Base-by-base conservation (phyloP, 495 filamentous ascomycete species). In the Trichodelitschia bisporula region DNA sequence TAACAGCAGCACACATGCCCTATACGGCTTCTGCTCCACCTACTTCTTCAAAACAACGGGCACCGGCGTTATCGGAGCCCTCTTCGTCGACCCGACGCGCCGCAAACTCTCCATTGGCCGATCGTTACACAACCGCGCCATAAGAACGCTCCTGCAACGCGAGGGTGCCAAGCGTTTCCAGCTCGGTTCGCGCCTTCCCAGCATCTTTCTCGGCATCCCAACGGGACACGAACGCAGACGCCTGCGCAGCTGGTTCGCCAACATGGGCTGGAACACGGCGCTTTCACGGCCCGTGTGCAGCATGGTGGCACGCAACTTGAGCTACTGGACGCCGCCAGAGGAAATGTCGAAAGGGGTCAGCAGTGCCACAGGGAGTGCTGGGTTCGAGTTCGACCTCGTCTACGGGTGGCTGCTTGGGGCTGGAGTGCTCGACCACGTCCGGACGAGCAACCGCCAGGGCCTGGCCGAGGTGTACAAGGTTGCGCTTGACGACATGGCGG, bases 21-120 rank as follows among this genome's bases (percentile, higher is more conserved):
- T 91, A 5, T 89, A 84, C 47, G 80, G 80, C 15, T 91, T 91
- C 48, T 79, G 76, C 45, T 69, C 77, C 0, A 89, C 80, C 6
- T 90, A 86, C 44, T 78, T 62, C 48, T 69, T 72, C 49, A 64
- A 63, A 26, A 62, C 63, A 1, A 65, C 62, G 2, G 59, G 60
- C 19, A 72, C 69, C 2, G 80, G 76, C 9, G 71, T 75, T n/a
- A 67, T 91, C 33, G 77, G 71, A 10, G 69, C 74, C 19, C 50
- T 91, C 29, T 74, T 90, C 28, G 80, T 90, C 19, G 80, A 90
- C 38, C 79, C 80, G 0, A 44, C 68, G 18, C 66, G 80, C 36
- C 62, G 80, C 19, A 84, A 83, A 40, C 60, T 89, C 3, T 83
- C 78, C 2, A 80, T 91, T 33, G 80, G 80, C 1, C 64, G 76